phyloP scores from a whole-genome alignment of 2,329 filamentous ascomycete genomes.

The Botryotinia convoluta region DNA sequence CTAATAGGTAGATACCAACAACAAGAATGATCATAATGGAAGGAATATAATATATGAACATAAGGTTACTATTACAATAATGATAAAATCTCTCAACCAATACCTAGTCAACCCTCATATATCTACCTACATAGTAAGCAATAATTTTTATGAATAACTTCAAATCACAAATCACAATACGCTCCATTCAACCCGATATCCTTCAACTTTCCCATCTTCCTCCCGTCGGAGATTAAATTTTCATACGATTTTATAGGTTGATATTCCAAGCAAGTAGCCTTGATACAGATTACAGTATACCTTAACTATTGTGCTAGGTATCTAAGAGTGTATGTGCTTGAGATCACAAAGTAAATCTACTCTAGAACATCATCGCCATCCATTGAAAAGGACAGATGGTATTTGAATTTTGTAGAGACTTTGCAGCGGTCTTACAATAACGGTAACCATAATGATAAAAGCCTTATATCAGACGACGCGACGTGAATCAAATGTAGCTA shows the following conservation, averaged over 20 bases:
- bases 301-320: background rate
- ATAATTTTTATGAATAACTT: too few species aligned
- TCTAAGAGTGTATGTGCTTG: background rate
- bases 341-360: background rate
- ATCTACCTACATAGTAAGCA: too few species aligned
- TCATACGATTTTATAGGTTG: background rate
- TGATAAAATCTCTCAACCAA: too few species aligned
- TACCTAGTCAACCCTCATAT: too few species aligned
- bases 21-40: background rate
- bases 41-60: background rate
- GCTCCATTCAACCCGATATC: background rate
- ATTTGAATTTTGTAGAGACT: background rate
- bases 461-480: background rate
- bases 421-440: background rate
- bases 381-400: conserved; percentile 3
- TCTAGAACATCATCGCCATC: background rate
- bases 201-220: background rate
- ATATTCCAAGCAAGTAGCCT: background rate
- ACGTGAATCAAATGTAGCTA: background rate
- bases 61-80: too few species aligned
- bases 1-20: background rate
- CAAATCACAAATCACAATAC: too few species aligned
- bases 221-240: conserved; percentile 12
- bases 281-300: background rate
- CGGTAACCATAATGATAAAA: background rate